phyloP scores from a whole-genome alignment of 2,329 filamentous ascomycete genomes.

The Hymenoscyphus scutula region DNA sequence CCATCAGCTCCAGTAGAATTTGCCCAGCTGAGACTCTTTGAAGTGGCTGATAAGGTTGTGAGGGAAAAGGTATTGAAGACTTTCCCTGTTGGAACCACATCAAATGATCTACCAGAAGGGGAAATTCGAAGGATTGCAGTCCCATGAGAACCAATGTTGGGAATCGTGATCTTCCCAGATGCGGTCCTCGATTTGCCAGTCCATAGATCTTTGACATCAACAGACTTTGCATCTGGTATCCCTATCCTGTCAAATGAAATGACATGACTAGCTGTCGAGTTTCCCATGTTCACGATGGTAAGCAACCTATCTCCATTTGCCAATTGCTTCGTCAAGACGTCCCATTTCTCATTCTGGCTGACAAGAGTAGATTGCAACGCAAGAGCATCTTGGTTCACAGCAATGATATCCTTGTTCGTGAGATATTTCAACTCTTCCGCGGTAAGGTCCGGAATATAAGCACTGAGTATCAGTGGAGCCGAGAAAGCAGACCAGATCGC shows the following conservation, averaged over 20 bases:
- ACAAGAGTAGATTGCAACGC: conserved; percentile 43
- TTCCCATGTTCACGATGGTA: conserved; percentile 46
- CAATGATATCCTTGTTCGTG: conserved; percentile 36
- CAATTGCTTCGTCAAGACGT: conserved; percentile 47
- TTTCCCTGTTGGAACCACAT: conserved; percentile 43
- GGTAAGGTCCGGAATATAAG: conserved; percentile 38
- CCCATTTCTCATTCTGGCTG: conserved; percentile 43
- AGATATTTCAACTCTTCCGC: conserved; percentile 39
- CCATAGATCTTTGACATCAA: conserved; percentile 44
- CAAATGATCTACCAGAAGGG: conserved; percentile 26
- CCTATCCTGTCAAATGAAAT: conserved; percentile 32
- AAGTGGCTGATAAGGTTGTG: conserved; percentile 40
- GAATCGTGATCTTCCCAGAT: conserved; percentile 35
- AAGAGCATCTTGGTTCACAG: conserved; percentile 31
- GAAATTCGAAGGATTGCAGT: conserved; percentile 43
- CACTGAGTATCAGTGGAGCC: conserved; percentile 33
- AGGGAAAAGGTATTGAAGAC: conserved; percentile 49
- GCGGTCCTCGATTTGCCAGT: conserved; percentile 40
- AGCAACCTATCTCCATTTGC: conserved; percentile 47
- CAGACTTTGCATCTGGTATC: conserved; percentile 26
- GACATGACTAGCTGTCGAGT: conserved; percentile 36
- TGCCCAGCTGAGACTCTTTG: conserved; percentile 34
- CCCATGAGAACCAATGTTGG: conserved; percentile 40
- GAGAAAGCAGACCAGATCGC: conserved; percentile 33
- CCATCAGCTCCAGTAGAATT: conserved; percentile 40